Evolutionary conservation across 2,329 filamentous ascomycete genomes (phyloP), one percentile per base, ranked within the genome.

Genomic region (Ceratocystis eucalypticola): DNA sequence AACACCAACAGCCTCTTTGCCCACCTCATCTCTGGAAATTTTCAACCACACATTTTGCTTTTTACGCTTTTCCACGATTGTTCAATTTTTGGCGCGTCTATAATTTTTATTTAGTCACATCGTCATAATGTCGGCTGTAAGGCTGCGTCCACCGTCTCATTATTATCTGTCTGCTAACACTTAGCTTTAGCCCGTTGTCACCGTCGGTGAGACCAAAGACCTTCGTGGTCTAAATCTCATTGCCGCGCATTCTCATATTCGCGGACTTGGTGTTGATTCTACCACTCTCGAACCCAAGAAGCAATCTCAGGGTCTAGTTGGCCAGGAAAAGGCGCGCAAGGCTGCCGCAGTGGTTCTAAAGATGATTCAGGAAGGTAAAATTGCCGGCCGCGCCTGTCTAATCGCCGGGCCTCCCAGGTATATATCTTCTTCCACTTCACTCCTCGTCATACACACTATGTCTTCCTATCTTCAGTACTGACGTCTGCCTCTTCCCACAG

Each of bases 281-380:
- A 91, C 96, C 74, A 94, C 91, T 5, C 82, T 99, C 70, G 92
- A 96, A 73, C 92, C 94, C 22, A 86, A 93, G 68, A 77, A 84
- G 33, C 83, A 88, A 61, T 96, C 93, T 15, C 94, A 99, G 76
- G 94, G 94, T 45, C 84, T 99, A 4, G 93, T 99, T 7, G 94
- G 94, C 59, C 94, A 99, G 78, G 88, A 95, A 73, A 96, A 96
- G 80, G 94, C 94, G 66, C 87, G 94, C 68, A 97, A 96, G 77
- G 94, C 94, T 8, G 94, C 94, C 2, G 94, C 93, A 0, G 88
- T 99, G 62, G 96, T 99, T 72, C 79, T 99, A 69, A 91, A 96
- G 80, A 99, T 99, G 94, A 95, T 96, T 72, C 96, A 96, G 79
- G 91, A 96, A 74, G 93, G 93, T 73, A 97, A 96, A 81, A 97